These are phyloP conservation scores for Clonostachys rosea DNA, from an alignment of 2,329 filamentous ascomycete species.

Conservation along the genomic window DNA sequence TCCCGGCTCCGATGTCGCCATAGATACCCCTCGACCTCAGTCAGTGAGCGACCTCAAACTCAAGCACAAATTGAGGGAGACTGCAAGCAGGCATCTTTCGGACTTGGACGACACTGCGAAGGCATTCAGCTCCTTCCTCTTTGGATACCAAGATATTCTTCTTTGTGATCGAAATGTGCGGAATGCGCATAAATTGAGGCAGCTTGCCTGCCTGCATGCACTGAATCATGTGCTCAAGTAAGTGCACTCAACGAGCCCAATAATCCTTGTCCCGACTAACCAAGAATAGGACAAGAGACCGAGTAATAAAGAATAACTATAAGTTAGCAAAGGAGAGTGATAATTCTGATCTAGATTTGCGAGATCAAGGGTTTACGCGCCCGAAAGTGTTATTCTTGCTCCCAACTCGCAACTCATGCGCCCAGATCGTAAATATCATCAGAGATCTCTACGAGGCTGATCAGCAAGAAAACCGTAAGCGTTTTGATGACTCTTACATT, in stretches of 20 bases:
- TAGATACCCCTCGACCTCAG: constrained; percentile 22
- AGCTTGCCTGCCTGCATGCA: constrained; percentile 74
- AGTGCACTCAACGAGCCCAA: constrained; percentile 11
- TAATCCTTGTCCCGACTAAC: constrained; percentile 7
- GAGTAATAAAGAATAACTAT: constrained; percentile 87
- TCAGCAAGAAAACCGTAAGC: constrained; percentile 91
- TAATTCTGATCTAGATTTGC: constrained; percentile 64
- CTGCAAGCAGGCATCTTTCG: constrained; percentile 46
- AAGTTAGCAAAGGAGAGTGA: constrained; percentile 65
- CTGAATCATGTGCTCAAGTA: constrained; percentile 90
- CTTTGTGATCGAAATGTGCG: constrained; percentile 66
- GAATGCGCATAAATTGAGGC: constrained; percentile 66
- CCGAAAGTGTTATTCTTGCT: constrained; percentile 90
- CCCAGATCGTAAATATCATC: constrained; percentile 72
- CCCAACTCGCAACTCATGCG: constrained; percentile 83
- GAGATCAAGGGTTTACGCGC: constrained; percentile 92
- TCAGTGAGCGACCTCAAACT: constrained; percentile 49
- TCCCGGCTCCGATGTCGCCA: constrained; percentile 31
- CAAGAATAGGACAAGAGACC: constrained; percentile 66
- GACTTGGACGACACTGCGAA: constrained; percentile 59
- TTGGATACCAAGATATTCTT: constrained; percentile 77
- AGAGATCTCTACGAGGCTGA: constrained; percentile 73
- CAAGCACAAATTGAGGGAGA: constrained; percentile 64
- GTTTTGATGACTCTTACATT: constrained; percentile 81
- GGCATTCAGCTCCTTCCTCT: constrained; percentile 65